Base-by-base conservation (phyloP, 108 stramenopile species). In the Tribonema minus region DNA sequence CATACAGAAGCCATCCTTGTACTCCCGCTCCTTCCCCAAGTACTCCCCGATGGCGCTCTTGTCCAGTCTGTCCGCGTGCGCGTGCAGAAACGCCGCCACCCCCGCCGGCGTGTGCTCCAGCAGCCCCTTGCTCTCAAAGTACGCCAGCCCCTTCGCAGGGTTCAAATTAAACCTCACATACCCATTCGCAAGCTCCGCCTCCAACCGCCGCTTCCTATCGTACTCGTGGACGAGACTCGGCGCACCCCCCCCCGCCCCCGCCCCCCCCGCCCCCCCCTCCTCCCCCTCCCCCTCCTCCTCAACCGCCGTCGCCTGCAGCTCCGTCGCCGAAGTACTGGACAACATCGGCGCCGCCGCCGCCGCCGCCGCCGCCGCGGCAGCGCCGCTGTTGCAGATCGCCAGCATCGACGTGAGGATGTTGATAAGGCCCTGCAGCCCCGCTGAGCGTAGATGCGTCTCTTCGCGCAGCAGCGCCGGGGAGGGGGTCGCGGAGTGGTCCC, bases 1-100 rank as follows among this genome's bases (percentile, higher is more conserved):
- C 1, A 95, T 70, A 61, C 90, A 86, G 61, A 98, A 92, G 61
- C 94, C 96, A 66, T 77, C 85, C 78, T 92, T 89, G 86, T 94
- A 95, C 33, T 94, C 93, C 39, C 89, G 85, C 82, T 97, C 96
- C 64, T 92, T 87, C 37, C 98, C 98, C 33, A 98, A 84, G 78
- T 88, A 96, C 60, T 97, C 98, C 64, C 98, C 98, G 71, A 96
- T 95, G 75, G 88, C 89, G 60, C 96, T 95, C 88, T 99, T 99
- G 67, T 97, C 95, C 25, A 99, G 90, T 32, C 69, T 68, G 76
- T 96, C 95, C 60, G 92, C 90, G 73, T 92, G 86, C 34, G 90
- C 80, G n/a, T 90, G 71, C 61, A 99, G 78, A 68, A 89, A 96
- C 37, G 80, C 61, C 0, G 96, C 98, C 30, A 98, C 95, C 64